Conservation (phyloP, 768 basidiomycete species). For the Termitomyces sp. region DNA sequence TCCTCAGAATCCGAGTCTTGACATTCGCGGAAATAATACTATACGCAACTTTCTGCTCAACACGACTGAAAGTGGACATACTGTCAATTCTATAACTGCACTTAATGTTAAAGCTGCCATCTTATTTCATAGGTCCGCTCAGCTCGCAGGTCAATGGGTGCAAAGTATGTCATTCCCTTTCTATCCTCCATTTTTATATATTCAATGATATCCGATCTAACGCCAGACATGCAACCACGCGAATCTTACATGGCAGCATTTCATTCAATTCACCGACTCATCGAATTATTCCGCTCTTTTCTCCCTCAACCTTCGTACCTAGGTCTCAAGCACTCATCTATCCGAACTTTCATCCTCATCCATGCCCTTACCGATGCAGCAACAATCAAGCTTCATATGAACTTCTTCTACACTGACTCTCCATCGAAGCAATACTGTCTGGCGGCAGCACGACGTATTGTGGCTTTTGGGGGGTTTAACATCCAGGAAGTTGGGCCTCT, state of each 20-base stretch:
- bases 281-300: constrained; percentile 35
- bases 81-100: constrained; percentile 35
- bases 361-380: constrained; percentile 48
- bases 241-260: constrained; percentile 45
- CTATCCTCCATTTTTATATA: not conserved
- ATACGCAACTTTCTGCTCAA: constrained; percentile 46
- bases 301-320: constrained; percentile 31
- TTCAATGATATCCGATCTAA: not conserved
- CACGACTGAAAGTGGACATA: constrained; percentile 24
- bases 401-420: constrained; percentile 39
- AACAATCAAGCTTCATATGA: constrained; percentile 48
- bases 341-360: constrained; percentile 38
- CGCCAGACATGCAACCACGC: constrained; percentile 35
- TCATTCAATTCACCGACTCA: constrained; percentile 40
- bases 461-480: constrained; percentile 35
- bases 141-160: constrained; percentile 46
- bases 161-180: constrained; percentile 29
- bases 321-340: constrained; percentile 28
- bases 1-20: constrained; percentile 40
- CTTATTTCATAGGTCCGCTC: constrained; percentile 55
- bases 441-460: constrained; percentile 39
- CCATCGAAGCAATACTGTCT: constrained; percentile 42
- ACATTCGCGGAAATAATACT: constrained; percentile 43
- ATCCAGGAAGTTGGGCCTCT: constrained; percentile 36
- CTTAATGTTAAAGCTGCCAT: constrained; percentile 53